Conservation (phyloP, 2,329 filamentous ascomycete species). For the Biscogniauxia mediterranea region DNA sequence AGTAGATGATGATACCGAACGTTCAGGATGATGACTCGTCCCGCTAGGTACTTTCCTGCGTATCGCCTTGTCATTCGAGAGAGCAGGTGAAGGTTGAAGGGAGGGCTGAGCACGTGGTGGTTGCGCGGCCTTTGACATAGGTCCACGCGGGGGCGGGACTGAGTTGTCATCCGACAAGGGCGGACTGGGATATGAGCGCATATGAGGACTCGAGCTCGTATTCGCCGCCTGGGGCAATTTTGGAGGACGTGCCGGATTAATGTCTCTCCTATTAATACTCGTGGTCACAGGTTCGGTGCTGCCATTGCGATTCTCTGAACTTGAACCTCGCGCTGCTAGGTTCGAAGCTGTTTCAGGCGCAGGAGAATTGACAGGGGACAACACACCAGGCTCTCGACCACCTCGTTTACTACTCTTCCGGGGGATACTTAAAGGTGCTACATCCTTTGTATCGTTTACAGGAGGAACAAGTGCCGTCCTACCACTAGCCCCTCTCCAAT, state of each 20-base stretch:
- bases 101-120: constrained; percentile 10
- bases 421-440: constrained; percentile 56
- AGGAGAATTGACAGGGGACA: constrained; percentile 33
- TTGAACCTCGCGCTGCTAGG: constrained; percentile 12
- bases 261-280: constrained; percentile 17
- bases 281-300: constrained; percentile 25
- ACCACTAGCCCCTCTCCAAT: constrained; percentile 74
- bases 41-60: constrained; percentile 43
- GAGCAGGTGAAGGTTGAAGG: constrained; percentile 23
- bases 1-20: constrained; percentile 36
- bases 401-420: constrained; percentile 47
- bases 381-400: constrained; percentile 22
- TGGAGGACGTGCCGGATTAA: constrained; percentile 26
- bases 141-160: constrained; percentile 12
- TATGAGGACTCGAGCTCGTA: constrained; percentile 4
- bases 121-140: constrained; percentile 7
- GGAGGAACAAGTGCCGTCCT: constrained; percentile 63
- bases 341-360: constrained; percentile 36
- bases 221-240: constrained; percentile 2
- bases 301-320: constrained; percentile 4
- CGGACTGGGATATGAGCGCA: constrained; percentile 38
- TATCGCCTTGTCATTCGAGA: constrained; percentile 39
- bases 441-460: constrained; percentile 58
- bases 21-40: constrained; percentile 30
- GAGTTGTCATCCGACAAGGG: constrained; percentile 35